These are phyloP conservation scores for Neurospora sp. DNA, from an alignment of 495 filamentous ascomycete species.

Conservation along the genomic window DNA sequence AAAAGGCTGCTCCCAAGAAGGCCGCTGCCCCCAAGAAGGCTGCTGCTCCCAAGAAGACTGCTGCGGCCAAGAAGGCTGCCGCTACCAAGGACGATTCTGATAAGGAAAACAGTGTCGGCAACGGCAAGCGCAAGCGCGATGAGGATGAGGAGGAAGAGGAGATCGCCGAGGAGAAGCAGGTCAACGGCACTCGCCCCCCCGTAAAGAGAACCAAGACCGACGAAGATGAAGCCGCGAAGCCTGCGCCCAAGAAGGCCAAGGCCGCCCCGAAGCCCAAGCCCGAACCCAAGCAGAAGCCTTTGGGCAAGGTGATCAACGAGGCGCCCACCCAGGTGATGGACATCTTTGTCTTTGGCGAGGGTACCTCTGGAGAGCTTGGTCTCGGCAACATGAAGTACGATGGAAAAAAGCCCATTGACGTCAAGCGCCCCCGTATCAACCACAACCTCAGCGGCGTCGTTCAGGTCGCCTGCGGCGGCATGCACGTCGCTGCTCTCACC, in stretches of 20 bases:
- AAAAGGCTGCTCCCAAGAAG: slow-evolving; percentile 19
- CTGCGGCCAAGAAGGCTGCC: background rate
- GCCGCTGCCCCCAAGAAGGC: slow-evolving; percentile 13
- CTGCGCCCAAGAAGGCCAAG: slow-evolving; percentile 9
- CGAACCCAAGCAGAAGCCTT: slow-evolving; percentile 1
- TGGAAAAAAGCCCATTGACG: slow-evolving; percentile 44
- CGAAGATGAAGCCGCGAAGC: slow-evolving; percentile 1
- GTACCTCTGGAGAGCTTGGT: slow-evolving; percentile 44
- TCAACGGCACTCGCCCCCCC: background rate
- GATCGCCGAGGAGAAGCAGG: slow-evolving; percentile 2
- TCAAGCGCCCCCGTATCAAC: slow-evolving; percentile 47
- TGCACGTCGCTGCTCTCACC: slow-evolving; percentile 54
- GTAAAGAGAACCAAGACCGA: background rate
- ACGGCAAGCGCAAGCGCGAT: slow-evolving; percentile 17
- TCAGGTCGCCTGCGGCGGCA: slow-evolving; percentile 51
- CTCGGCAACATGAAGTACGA: slow-evolving; percentile 33
- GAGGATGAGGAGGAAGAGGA: slow-evolving; percentile 7
- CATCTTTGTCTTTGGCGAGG: slow-evolving; percentile 47
- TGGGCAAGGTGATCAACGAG: slow-evolving; percentile 27
- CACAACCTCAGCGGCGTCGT: slow-evolving; percentile 47
- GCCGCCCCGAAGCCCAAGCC: slow-evolving; percentile 4
- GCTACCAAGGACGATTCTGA: slow-evolving; percentile 14
- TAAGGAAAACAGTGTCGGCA: slow-evolving; percentile 22
- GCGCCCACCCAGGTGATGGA: slow-evolving; percentile 33
- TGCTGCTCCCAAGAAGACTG: slow-evolving; percentile 28